Conservation (phyloP, 2,329 filamentous ascomycete species). For the Trichoderma sp. region DNA sequence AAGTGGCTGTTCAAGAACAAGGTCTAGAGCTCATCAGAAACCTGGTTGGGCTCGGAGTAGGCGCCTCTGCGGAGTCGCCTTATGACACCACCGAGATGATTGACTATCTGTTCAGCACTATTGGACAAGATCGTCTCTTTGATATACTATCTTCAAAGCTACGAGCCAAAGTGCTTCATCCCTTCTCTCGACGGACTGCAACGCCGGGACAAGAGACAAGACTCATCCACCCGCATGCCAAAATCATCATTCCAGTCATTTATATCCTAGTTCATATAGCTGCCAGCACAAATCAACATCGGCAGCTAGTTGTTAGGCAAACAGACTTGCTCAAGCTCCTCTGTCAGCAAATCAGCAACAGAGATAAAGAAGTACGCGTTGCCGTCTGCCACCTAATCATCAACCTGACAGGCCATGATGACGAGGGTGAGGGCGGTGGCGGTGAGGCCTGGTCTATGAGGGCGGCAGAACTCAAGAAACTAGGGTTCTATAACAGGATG, state of each 20-base stretch:
- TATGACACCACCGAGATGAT: conserved; percentile 71
- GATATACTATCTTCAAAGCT: conserved; percentile 80
- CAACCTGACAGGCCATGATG: conserved; percentile 84
- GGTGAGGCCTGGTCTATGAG: conserved; percentile 62
- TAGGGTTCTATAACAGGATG: conserved; percentile 71
- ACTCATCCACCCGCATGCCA: conserved; percentile 59
- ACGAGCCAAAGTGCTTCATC: conserved; percentile 58
- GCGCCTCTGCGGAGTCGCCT: conserved; percentile 52
- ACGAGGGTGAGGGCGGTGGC: conserved; percentile 57
- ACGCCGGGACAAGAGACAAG: conserved; percentile 44
- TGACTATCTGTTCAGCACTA: conserved; percentile 73
- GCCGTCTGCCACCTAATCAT: conserved; percentile 81
- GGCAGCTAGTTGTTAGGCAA: conserved; percentile 75
- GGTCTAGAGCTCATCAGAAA: conserved; percentile 88
- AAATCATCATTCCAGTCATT: conserved; percentile 76
- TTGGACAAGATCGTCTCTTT: conserved; percentile 78
- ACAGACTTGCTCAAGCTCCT: conserved; percentile 73
- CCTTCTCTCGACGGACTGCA: conserved; percentile 48
- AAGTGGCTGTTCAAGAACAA: conserved; percentile 86
- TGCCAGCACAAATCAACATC: conserved; percentile 75
- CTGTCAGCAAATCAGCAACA: conserved; percentile 71
- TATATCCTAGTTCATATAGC: conserved; percentile 88
- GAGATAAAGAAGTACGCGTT: conserved; percentile 71
- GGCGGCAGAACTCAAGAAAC: conserved; percentile 65
- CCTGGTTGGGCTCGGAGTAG: conserved; percentile 63